Conservation (phyloP, 1,139 yeast species). For the Saccharomyces hybrid region DNA sequence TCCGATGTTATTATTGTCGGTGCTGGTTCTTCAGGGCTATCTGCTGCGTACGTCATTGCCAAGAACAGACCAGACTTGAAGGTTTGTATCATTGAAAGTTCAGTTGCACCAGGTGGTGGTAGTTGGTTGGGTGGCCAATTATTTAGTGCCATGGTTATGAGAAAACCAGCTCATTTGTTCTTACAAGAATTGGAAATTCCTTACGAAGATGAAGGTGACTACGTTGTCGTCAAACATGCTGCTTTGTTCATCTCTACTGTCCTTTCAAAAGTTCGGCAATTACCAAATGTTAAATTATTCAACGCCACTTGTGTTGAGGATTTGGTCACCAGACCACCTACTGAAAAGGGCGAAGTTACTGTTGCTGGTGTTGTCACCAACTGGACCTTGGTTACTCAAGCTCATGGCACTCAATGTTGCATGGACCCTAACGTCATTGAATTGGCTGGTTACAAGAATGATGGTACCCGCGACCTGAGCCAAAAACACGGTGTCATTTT, state of each 20-base stretch:
- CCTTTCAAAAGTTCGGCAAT: conserved; percentile 60
- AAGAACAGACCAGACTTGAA: conserved; percentile 70
- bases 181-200: conserved; percentile 57
- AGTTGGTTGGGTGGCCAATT: conserved; percentile 78
- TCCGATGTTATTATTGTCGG: conserved; percentile 71
- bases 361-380: conserved; percentile 78
- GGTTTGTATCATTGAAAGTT: conserved; percentile 68
- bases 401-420: conserved; percentile 71
- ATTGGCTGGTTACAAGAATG: conserved; percentile 28
- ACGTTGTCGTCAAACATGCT: conserved; percentile 75
- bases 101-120: conserved; percentile 76
- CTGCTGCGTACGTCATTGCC: conserved; percentile 68
- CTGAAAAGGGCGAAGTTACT: conserved; percentile 47
- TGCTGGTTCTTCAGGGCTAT: conserved; percentile 72
- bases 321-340: conserved; percentile 62
- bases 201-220: conserved; percentile 75
- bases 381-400: conserved; percentile 73
- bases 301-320: conserved; percentile 81
- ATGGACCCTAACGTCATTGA: conserved; percentile 78
- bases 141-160: conserved; percentile 70
- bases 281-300: conserved; percentile 71
- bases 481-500: conserved; percentile 57
- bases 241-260: conserved; percentile 70
- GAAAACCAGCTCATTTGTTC: conserved; percentile 70
- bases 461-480: conserved; percentile 27